Conservation (phyloP, 495 filamentous ascomycete genomes). For the Lepraria neglecta region DNA sequence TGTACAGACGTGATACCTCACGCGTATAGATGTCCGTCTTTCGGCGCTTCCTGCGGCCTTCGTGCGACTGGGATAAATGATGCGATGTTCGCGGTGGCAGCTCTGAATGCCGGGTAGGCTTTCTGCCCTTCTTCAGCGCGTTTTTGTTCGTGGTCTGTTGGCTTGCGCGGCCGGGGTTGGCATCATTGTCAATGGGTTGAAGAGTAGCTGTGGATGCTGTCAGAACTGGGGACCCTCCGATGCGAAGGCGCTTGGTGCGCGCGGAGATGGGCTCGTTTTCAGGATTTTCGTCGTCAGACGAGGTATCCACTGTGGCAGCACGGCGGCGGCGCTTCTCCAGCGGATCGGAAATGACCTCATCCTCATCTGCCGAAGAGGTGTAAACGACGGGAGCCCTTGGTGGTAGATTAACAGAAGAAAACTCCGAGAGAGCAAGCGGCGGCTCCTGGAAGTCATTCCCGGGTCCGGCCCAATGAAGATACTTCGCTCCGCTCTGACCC, state of each 20-base stretch:
- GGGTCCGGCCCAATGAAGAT: slow-evolving; percentile 3
- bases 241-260: not conserved
- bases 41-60: not conserved
- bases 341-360: not conserved
- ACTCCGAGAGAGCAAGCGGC: slow-evolving; percentile 6
- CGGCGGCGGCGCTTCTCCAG: not conserved
- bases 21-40: not conserved
- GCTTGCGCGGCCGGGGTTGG: too few relatives aligned
- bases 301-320: not conserved
- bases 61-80: not conserved
- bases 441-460: not conserved
- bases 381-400: not conserved
- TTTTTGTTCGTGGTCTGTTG: not conserved
- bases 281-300: too few relatives aligned
- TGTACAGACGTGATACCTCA: not conserved
- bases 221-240: not conserved
- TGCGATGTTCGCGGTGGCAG: not conserved
- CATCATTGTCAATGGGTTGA: not conserved
- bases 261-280: not conserved
- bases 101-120: not conserved
- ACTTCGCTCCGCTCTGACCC: not conserved
- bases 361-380: not conserved
- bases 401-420: not conserved
- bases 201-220: not conserved
- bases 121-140: not conserved